phyloP scores from a whole-genome alignment of 768 basidiomycete genomes.

The Phylloporus scabripes region DNA sequence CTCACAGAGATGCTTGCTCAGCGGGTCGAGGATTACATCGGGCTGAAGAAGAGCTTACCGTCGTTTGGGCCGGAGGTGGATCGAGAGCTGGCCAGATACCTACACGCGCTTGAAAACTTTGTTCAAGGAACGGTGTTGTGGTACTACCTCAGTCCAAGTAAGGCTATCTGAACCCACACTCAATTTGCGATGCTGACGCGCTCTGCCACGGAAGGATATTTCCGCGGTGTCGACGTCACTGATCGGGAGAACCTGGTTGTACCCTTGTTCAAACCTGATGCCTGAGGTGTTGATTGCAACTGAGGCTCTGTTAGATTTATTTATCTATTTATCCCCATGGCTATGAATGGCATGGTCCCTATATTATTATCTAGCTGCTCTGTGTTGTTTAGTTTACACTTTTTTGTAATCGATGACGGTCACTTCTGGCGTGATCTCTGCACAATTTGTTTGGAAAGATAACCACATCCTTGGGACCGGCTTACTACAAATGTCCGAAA shows the following conservation, averaged over 20 bases:
- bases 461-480: too few species aligned
- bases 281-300: slow-evolving; percentile 13
- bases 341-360: not conserved
- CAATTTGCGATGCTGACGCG: slow-evolving; percentile 10
- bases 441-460: too few species aligned
- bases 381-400: not conserved
- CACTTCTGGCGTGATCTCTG: too few species aligned
- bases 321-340: not conserved
- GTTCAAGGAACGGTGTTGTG: slow-evolving; percentile 36
- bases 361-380: not conserved
- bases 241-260: slow-evolving; percentile 26
- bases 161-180: slow-evolving; percentile 4
- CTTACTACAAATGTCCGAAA: too few species aligned
- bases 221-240: slow-evolving; percentile 31
- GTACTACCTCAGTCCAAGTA: slow-evolving; percentile 38
- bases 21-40: slow-evolving; percentile 31
- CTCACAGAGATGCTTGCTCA: slow-evolving; percentile 34
- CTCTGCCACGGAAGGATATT: slow-evolving; percentile 22
- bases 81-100: slow-evolving; percentile 30
- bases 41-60: slow-evolving; percentile 30
- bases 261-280: slow-evolving; percentile 26
- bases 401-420: too few species aligned
- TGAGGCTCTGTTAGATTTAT: too few species aligned
- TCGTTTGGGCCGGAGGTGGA: slow-evolving; percentile 34
- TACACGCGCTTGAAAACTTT: slow-evolving; percentile 34